Evolutionary conservation across 345 rosid genomes (phyloP).

Genomic region (Gossypium sturtianum): DNA sequence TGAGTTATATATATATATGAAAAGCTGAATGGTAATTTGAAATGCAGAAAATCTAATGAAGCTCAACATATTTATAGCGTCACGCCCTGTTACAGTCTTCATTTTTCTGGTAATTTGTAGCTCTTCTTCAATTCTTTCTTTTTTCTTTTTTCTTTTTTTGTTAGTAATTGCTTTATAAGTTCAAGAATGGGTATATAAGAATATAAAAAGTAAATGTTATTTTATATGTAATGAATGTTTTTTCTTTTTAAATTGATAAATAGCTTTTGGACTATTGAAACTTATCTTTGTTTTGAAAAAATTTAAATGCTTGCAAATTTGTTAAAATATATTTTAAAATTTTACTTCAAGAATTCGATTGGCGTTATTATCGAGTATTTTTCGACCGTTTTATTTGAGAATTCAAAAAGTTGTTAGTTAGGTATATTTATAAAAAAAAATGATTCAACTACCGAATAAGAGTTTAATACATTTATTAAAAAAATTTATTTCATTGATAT

Average conservation of each 20-base stretch:
- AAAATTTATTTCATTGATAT: too few relatives aligned
- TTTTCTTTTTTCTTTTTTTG: neutral
- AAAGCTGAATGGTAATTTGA: neutral
- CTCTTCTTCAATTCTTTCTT: neutral
- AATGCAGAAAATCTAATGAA: constrained; percentile 22
- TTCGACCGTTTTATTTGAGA: neutral
- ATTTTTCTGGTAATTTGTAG: constrained; percentile 19
- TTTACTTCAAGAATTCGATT: neutral
- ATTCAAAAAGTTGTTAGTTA: neutral
- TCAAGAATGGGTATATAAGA: neutral
- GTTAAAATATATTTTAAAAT: neutral
- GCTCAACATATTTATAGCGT: constrained; percentile 19
- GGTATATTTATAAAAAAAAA: neutral
- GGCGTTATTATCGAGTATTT: neutral
- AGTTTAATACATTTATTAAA: too few relatives aligned
- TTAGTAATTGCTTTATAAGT: neutral
- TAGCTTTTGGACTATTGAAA: too few relatives aligned
- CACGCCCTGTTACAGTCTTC: constrained; percentile 22
- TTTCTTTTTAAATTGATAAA: neutral
- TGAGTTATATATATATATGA: neutral
- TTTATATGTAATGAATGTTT: neutral
- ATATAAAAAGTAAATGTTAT: neutral
- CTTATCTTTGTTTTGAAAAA: neutral
- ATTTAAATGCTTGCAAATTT: neutral
- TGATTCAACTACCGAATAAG: neutral